Evolutionary conservation across 1,284 basidiomycete genomes (phyloP), one percentile per base, ranked within the genome.

Genomic region (Leucoagaricus sp.): DNA sequence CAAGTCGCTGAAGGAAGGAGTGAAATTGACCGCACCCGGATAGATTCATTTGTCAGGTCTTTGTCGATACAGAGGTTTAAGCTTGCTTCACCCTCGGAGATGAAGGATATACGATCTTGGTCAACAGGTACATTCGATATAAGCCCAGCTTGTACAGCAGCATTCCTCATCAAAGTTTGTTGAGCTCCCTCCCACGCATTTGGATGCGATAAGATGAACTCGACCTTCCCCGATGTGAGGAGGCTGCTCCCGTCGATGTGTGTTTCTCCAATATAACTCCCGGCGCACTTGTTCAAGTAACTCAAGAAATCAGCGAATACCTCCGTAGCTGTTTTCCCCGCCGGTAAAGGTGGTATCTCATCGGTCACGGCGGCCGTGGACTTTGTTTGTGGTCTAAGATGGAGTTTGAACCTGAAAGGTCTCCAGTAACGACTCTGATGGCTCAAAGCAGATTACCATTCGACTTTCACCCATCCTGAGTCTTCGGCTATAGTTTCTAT

Each of bases 281-380:
- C 64, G 1, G 77, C 72, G 57, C 81, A 83, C 0, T 64, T 23
- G 50, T 69, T 73, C 3, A 85, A 66, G 55, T 86, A 86, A 0
- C 56, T 62, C 45, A 85, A 67, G 58, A 83, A 84, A 61, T 84
- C 83, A 1, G 72, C 68, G 17, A 81, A 72, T 42, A 84, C 65
- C 10, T 80, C 69, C 0, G 75, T 55, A 2, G 75, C 72, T 0
- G 74, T 68, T 65, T 75, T 81, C 38, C 69, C 67, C 0, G 60
- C 58, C 0, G 82, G 81, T 12, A 84, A 71, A 0, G 72, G 67
- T 0, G 74, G 76, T 4, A 80, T 61, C 17, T 71, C 65, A n/a
- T 64, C 41, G 9, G 56, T 29, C 28, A 61, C 36, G 19, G 49
- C 36, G 40, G 58, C 48, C 15, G 54, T 36, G 0, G 57, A 28